phyloP scores from a whole-genome alignment of 495 filamentous ascomycete species.

The Aeminium ludgeri region DNA sequence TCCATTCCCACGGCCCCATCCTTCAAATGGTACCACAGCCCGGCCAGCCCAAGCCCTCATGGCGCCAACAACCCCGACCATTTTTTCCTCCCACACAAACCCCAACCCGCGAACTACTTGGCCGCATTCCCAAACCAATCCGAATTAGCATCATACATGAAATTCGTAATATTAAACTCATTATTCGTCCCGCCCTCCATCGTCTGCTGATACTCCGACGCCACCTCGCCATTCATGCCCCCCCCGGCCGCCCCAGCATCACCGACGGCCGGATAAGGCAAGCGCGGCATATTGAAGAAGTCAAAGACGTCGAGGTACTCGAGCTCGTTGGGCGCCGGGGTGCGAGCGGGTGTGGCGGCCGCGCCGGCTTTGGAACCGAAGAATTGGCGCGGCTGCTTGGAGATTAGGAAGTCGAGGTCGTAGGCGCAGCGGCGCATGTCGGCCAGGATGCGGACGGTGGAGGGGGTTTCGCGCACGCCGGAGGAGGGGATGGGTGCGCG shows the following conservation, averaged over 20 bases:
- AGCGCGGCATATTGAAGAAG: slow-evolving; percentile 75
- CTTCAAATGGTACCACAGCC: too few species aligned
- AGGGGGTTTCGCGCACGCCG: slow-evolving; percentile 59
- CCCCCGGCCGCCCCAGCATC: slow-evolving; percentile 3
- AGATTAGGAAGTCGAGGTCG: slow-evolving; percentile 75
- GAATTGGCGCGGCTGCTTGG: slow-evolving; percentile 51
- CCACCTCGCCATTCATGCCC: slow-evolving; percentile 10
- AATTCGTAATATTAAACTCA: slow-evolving; percentile 50
- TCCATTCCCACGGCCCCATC: too few species aligned
- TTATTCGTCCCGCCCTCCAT: slow-evolving; percentile 16
- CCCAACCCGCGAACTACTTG: too few species aligned
- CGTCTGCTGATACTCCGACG: slow-evolving; percentile 9
- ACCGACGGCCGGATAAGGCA: slow-evolving; percentile 32
- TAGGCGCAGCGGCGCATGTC: slow-evolving; percentile 80
- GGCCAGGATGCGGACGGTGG: slow-evolving; percentile 66
- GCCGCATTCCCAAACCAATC: slow-evolving; percentile 38
- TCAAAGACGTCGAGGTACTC: slow-evolving; percentile 89
- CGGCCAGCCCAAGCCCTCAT: too few species aligned
- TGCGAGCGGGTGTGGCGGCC: slow-evolving; percentile 29
- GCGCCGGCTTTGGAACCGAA: slow-evolving; percentile 23
- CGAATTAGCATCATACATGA: slow-evolving; percentile 45
- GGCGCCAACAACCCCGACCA: too few species aligned
- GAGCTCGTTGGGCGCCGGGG: slow-evolving; percentile 59
- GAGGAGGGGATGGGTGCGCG: slow-evolving; percentile 32
- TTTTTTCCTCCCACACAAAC: too few species aligned